Evolutionary conservation across 1,139 yeast species (phyloP), one percentile per base, ranked within the genome.

Genomic region (Yamadazyma membranifaciens): DNA sequence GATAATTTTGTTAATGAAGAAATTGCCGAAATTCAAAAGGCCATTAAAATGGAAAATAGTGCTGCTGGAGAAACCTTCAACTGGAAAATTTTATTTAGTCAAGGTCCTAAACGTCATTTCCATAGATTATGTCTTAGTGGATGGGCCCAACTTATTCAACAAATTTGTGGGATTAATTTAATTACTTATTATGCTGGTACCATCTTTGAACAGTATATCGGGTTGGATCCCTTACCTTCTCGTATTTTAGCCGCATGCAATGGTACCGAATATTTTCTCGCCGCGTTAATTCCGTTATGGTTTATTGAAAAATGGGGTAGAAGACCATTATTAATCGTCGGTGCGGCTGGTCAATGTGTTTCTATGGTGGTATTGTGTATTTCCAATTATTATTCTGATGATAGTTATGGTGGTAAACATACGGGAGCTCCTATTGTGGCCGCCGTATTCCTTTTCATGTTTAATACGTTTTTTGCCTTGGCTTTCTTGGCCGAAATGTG

Each of bases 271-370:
- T 64, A 64, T 45, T 63, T 63, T 42, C 46, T 75, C 39, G 77
- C 75, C 1, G 70, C 78, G 1, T 60, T 69, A 42, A 50, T 73
- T 33, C 73, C 79, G 0, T 60, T 66, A 51, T 65, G 59, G 45
- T 63, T 76, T 15, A 66, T 77, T 50, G 85, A 80, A 52, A 59
- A 61, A 33, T 56, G 73, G 41, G 85, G 85, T 40, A 70, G 85
- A 61, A 67, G 84, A 50, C 54, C 68, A 6, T 57, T 78, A 36
- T 57, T 80, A 49, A 54, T 79, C 39, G 62, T 63, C 47, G 85
- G 85, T 48, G 79, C 84, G 22, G 56, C 62, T 34, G 82, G 81
- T 46, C 67, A 73, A 55, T 59, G 66, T 16, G 30, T 59, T 11
- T 54, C 59, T 20, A 65, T 65, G 70, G 64, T 60, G 15, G 51